A percentile compares a stretch with the other conserved stretches of the same genome.
Evolutionary conservation across 352 stramenopile species (phyloP).

Genomic region (Vaucheria bursata): DNA sequence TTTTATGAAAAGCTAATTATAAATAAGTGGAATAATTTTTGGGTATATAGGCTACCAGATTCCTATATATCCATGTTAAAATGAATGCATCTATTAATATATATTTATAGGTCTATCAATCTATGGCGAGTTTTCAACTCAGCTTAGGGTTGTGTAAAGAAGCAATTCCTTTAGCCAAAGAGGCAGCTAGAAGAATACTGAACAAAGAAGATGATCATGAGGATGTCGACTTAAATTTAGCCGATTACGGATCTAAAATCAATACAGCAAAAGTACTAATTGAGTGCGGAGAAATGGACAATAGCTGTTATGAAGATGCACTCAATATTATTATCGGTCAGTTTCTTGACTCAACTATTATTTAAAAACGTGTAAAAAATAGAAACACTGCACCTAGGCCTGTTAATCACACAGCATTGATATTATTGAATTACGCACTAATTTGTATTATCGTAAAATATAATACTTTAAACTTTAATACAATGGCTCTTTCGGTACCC

Average conservation of each 20-base stretch:
- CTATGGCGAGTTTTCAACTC: constrained; percentile 83
- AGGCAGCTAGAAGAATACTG: constrained; percentile 77
- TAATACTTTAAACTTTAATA: too few relatives aligned
- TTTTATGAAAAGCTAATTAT: neutral
- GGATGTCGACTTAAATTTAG: constrained; percentile 32
- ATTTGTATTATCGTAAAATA: too few relatives aligned
- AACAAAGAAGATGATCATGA: constrained; percentile 46
- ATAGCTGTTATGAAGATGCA: constrained; percentile 37
- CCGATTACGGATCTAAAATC: constrained; percentile 62
- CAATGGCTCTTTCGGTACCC: too few relatives aligned
- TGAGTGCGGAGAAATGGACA: constrained; percentile 55
- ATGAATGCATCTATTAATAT: neutral
- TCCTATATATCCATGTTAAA: neutral
- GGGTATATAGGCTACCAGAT: neutral
- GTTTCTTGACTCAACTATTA: constrained; percentile 5
- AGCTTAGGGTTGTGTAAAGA: constrained; percentile 80
- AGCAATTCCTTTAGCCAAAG: constrained; percentile 71
- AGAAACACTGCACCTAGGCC: too few relatives aligned
- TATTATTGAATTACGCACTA: too few relatives aligned
- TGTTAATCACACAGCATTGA: too few relatives aligned
- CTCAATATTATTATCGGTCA: neutral
- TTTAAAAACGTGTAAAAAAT: too few relatives aligned
- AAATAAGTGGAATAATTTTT: neutral
- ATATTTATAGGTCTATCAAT: constrained; percentile 68
- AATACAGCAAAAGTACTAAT: constrained; percentile 64